phyloP scores from a whole-genome alignment of 225 moss, liverwort and hornwort species.

The Takakia lepidozioides region DNA sequence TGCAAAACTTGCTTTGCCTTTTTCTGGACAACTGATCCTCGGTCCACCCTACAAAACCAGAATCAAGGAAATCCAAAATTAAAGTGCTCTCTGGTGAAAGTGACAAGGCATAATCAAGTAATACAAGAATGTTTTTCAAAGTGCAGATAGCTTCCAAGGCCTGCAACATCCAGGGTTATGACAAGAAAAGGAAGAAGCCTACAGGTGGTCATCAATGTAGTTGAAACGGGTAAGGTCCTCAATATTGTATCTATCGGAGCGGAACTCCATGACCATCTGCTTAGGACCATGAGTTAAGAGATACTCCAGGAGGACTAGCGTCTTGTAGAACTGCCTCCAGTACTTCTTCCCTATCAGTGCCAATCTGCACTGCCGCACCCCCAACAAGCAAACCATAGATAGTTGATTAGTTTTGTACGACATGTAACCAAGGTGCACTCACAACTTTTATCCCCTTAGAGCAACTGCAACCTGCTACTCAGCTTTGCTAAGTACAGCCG shows the following conservation, averaged over 20 bases:
- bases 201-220: slow-evolving; percentile 49
- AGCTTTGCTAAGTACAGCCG: too few species aligned
- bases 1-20: slow-evolving; percentile 57
- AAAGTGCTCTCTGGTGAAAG: too few species aligned
- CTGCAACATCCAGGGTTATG: too few species aligned
- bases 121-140: not conserved
- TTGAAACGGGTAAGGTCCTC: slow-evolving; percentile 60
- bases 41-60: slow-evolving; percentile 29
- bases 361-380: slow-evolving; percentile 32
- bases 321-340: slow-evolving; percentile 57
- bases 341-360: slow-evolving; percentile 53
- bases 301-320: slow-evolving; percentile 53
- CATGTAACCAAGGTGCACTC: too few species aligned
- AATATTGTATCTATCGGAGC: slow-evolving; percentile 50
- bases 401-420: too few species aligned
- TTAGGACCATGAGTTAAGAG: slow-evolving; percentile 53
- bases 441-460: too few species aligned
- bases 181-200: slow-evolving; percentile 3
- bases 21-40: slow-evolving; percentile 43
- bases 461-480: too few species aligned
- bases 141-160: not conserved
- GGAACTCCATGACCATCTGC: slow-evolving; percentile 39
- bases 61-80: too few species aligned
- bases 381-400: too few species aligned
- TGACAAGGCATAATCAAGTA: too few species aligned